phyloP scores from a whole-genome alignment of 805 yeast species.

The Sporopachydermia lactativora region DNA sequence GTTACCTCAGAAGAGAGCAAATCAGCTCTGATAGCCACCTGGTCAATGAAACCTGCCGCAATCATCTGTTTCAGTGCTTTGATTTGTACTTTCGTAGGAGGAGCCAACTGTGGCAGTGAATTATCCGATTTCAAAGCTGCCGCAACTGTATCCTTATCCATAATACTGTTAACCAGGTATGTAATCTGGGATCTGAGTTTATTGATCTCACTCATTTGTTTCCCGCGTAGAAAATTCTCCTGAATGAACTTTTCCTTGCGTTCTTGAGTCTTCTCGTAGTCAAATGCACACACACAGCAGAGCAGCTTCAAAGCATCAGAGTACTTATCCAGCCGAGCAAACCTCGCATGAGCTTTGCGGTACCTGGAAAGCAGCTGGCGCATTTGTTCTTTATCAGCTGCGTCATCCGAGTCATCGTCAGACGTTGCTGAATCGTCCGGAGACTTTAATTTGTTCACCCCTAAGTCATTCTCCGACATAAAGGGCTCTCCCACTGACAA shows the following conservation, averaged over 20 bases:
- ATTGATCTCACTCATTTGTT: conserved; percentile 71
- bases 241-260: conserved; percentile 33
- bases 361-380: conserved; percentile 35
- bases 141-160: conserved; percentile 39
- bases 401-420: conserved; percentile 23
- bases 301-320: conserved; percentile 67
- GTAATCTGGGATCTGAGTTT: conserved; percentile 73
- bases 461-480: conserved; percentile 58
- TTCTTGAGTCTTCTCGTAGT: conserved; percentile 44
- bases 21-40: conserved; percentile 77
- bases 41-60: conserved; percentile 87
- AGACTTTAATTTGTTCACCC: conserved; percentile 24
- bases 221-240: conserved; percentile 57
- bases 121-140: conserved; percentile 22
- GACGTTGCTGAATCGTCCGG: conserved; percentile 15
- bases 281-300: conserved; percentile 79
- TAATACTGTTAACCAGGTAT: conserved; percentile 53
- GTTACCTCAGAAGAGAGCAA: conserved; percentile 26
- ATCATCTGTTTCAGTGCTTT: conserved; percentile 81
- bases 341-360: conserved; percentile 41
- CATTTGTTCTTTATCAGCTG: conserved; percentile 21
- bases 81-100: conserved; percentile 58
- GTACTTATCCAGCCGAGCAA: conserved; percentile 51
- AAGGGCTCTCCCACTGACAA: conserved; percentile 91
- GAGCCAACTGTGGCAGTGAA: conserved; percentile 33